Evolutionary conservation across 2,329 filamentous ascomycete species (phyloP).

Genomic region (Zasmidium citrigriseum): DNA sequence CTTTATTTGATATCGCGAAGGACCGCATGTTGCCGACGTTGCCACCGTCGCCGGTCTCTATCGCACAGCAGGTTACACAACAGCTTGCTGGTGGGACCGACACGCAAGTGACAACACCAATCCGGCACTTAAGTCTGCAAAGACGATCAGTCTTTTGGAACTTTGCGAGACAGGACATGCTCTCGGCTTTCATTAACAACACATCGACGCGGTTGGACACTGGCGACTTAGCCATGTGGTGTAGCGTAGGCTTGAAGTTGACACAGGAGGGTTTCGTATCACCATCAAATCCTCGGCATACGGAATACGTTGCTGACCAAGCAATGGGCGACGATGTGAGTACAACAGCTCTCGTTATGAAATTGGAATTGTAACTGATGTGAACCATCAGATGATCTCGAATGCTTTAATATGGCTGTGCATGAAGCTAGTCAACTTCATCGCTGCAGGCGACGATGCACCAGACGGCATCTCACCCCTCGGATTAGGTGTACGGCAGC

Average conservation of each 20-base stretch:
- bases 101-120: conserved; percentile 1
- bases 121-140: conserved; percentile 51
- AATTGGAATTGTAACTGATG: background rate
- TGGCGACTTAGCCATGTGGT: conserved; percentile 64
- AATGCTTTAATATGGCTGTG: conserved; percentile 68
- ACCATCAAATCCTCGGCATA: conserved; percentile 49
- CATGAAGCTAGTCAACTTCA: conserved; percentile 66
- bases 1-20: conserved; percentile 58
- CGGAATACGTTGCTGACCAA: conserved; percentile 42
- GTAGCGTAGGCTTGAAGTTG: conserved; percentile 61
- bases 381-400: conserved; percentile 48
- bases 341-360: background rate
- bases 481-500: conserved; percentile 51
- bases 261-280: conserved; percentile 55
- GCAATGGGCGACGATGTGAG: conserved; percentile 59
- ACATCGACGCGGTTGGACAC: conserved; percentile 62
- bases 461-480: conserved; percentile 38
- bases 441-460: conserved; percentile 58
- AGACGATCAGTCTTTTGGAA: conserved; percentile 67
- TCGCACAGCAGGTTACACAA: conserved; percentile 24
- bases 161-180: conserved; percentile 65
- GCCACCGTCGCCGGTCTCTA: conserved; percentile 39
- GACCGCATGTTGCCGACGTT: conserved; percentile 51
- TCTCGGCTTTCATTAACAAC: conserved; percentile 65
- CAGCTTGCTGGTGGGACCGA: conserved; percentile 12